These are phyloP conservation scores for Rhododendron ferrugineum DNA, from an alignment of 148 eudicot species.

Conservation along the genomic window DNA sequence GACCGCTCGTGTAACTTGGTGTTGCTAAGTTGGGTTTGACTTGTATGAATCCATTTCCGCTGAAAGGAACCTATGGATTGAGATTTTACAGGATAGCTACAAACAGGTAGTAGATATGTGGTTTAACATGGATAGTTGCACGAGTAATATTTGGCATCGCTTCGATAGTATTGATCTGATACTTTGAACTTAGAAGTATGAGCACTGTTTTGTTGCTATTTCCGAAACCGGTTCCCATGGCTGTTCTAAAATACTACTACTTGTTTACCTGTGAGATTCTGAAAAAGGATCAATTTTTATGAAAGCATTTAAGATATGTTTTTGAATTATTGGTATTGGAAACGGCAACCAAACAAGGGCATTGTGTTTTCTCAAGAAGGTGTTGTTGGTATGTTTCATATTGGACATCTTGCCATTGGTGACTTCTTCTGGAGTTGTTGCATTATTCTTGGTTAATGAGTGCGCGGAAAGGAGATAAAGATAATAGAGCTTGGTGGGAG, in stretches of 20 bases:
- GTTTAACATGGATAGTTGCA: background rate
- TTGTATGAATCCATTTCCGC: background rate
- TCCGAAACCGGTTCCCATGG: background rate
- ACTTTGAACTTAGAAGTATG: background rate
- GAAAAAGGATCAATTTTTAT: background rate
- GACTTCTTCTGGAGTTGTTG: background rate
- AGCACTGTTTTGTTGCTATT: background rate
- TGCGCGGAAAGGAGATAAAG: no score
- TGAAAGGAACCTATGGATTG: background rate
- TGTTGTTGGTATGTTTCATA: background rate
- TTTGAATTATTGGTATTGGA: background rate
- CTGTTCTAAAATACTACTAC: background rate
- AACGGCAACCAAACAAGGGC: no score
- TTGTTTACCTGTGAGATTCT: no score
- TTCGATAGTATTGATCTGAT: background rate
- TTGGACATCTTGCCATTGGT: background rate
- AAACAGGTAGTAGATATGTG: background rate
- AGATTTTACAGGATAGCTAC: background rate
- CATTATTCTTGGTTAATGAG: background rate
- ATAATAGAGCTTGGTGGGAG: no score
- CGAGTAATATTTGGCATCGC: background rate
- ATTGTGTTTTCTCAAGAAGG: no score
- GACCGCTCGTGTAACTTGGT: conserved; percentile 35
- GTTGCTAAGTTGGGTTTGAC: background rate
- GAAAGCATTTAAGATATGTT: background rate